Evolutionary conservation across 148 eudicot species (phyloP), one percentile per base, ranked within the genome.

Genomic region (Chenopodium quinoa): DNA sequence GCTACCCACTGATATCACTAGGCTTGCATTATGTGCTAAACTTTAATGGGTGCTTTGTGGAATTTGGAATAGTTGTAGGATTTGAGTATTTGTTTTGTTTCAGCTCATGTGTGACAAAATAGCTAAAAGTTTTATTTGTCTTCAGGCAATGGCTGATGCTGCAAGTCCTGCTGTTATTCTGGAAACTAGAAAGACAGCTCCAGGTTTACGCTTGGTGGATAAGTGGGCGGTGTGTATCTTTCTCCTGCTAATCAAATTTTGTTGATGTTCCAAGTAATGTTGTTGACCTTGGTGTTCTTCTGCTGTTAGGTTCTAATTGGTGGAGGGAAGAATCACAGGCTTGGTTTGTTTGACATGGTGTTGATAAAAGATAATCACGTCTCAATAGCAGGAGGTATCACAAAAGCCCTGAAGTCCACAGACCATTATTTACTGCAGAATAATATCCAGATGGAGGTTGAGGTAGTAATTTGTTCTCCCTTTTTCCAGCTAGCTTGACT

Each of bases 171-270:
- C 99, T 65, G 72, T 75, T 72, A 90, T 95, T 44, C 80, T 95
- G 81, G 99, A 95, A 83, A 95, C 99, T 37, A 90, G 99, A 86
- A 95, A 95, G 86, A 95, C 99, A 69, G 99, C 97, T 83, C 99
- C 99, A 50, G 94, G 92, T 62, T 88, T 95, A 85, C 94, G 99
- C 60, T 84, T 95, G 91, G 93, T 93, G 91, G 99, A 95, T 85
- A 95, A 95, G 89, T 95, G 99, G 99, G 99, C 99, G 85, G 99
- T 95, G 76, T 81, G 78, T 81, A 86, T 81, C 84, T 75, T 86
- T 83, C 73, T 85, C 83, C 82, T 75, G 37, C 67, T 75, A 2
- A 19, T 82, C 77, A 50, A 32, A 34, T 78, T 7, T 60, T 44
- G 32, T 68, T 71, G 6, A 75, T 25, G 71, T 73, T 22, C 68